phyloP scores from a whole-genome alignment of 805 yeast genomes.

The Starmerella floricola region DNA sequence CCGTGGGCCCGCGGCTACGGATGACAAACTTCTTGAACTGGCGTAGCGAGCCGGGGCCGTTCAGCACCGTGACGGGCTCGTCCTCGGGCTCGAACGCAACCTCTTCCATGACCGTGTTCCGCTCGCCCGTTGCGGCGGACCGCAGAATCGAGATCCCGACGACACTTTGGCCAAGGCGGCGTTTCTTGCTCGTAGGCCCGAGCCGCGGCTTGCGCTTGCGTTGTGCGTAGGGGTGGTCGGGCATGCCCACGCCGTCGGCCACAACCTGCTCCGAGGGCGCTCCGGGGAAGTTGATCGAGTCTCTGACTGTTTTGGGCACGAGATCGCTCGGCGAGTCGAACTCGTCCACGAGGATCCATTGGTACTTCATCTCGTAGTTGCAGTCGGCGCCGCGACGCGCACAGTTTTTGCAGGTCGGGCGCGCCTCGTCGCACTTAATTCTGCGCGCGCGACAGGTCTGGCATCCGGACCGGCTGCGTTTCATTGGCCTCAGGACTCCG shows the following conservation, averaged over 20 bases:
- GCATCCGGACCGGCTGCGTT: constrained; percentile 40
- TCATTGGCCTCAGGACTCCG: constrained; percentile 13
- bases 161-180: constrained; percentile 13
- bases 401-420: constrained; percentile 51
- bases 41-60: constrained; percentile 10
- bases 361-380: constrained; percentile 14
- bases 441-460: constrained; percentile 51
- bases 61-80: constrained; percentile 10
- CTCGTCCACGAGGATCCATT: constrained; percentile 14
- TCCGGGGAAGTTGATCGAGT: neutral
- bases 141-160: neutral
- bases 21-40: constrained; percentile 16
- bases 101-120: constrained; percentile 14
- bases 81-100: constrained; percentile 12
- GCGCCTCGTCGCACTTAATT: constrained; percentile 52
- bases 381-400: constrained; percentile 20
- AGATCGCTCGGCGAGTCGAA: neutral
- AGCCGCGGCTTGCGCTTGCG: constrained; percentile 4
- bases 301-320: neutral
- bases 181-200: constrained; percentile 13
- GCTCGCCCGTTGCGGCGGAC: neutral
- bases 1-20: neutral
- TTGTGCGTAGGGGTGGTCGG: neutral
- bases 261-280: neutral
- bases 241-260: too few species aligned